phyloP scores from a whole-genome alignment of 1,139 yeast genomes.

The Candida glucosophila region DNA sequence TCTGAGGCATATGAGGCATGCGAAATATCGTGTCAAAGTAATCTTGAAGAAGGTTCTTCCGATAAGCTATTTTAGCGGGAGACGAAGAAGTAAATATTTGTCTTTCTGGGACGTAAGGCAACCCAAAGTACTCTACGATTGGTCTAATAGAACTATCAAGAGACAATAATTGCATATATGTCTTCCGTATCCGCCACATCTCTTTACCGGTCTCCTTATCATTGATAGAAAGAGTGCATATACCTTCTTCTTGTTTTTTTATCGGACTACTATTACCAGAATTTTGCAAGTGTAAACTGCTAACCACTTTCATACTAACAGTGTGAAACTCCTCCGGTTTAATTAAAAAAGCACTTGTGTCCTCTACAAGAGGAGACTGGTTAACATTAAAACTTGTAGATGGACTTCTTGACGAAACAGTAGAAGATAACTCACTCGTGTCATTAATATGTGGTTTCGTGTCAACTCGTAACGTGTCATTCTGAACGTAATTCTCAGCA shows the following conservation, averaged over 20 bases:
- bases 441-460: too few species aligned
- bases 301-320: constrained; percentile 48
- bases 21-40: constrained; percentile 53
- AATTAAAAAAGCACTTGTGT: constrained; percentile 36
- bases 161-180: constrained; percentile 43
- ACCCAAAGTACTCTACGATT: constrained; percentile 45
- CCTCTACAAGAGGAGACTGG: constrained; percentile 21
- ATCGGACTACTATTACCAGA: constrained; percentile 9
- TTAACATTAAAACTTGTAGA: constrained; percentile 17
- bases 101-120: constrained; percentile 58
- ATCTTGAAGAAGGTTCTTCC: constrained; percentile 47
- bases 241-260: constrained; percentile 44
- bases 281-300: constrained; percentile 39
- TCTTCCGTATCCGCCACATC: constrained; percentile 65
- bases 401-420: too few species aligned
- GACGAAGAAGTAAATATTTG: constrained; percentile 45
- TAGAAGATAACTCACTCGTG: too few species aligned
- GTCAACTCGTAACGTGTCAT: too few species aligned
- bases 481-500: too few species aligned
- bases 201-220: constrained; percentile 55
- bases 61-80: constrained; percentile 58
- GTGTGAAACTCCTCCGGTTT: constrained; percentile 63
- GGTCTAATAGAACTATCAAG: constrained; percentile 53
- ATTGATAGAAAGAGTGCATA: constrained; percentile 50
- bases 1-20: constrained; percentile 55